Base-by-base conservation (phyloP, 345 rosid species). In the Eucalyptus tenuipes region DNA sequence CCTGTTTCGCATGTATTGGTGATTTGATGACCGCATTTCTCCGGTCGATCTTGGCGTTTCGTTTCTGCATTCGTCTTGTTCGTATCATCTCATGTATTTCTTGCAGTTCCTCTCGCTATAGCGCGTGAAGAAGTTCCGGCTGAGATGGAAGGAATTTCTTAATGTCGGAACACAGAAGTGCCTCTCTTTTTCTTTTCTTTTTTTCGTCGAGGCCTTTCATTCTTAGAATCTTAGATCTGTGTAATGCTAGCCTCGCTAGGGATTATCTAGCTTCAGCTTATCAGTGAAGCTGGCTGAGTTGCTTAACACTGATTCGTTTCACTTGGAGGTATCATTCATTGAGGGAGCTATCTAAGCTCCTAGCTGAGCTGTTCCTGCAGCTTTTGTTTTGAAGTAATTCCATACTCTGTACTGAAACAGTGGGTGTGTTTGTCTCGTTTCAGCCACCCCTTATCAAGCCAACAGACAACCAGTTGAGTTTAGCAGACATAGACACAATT, bases 391-490 rank as follows among this genome's bases (percentile, higher is more conserved):
- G 14, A n/a, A 86, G 29, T 55, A 50, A 37, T 86, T 55, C 18
- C 9, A 25, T 42, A 15, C 47, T 52, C 66, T 42, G 71, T 55
- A 40, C 45, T 49, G 59, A 52, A 22, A 86, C 11, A 18, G 48
- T 40, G 49, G 25, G 66, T 15, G 15, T 42, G 88, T 15, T 37
- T 15, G n/a, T 71, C 80, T 87, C 12, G 17, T 88, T 87, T 90
- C 94, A 96, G 99, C 94, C 94, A 66, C 90, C 98, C 53, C 98
- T 93, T 12, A 95, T 96, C 90, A 92, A 89, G 90, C 94, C 99
- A 88, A 79, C 95, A 13, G 99, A 97, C 90, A 89, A 96, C 88
- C 97, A 96, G 92, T 87, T 97, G 93, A 96, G 91, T 90, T 92
- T 97, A 89, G 94, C 95, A 24, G 99, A 97, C 88, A 79, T 97